Evolutionary conservation across 2,329 filamentous ascomycete species (phyloP), one percentile per base, ranked within the genome.

Genomic region (Aureobasidium sp.): DNA sequence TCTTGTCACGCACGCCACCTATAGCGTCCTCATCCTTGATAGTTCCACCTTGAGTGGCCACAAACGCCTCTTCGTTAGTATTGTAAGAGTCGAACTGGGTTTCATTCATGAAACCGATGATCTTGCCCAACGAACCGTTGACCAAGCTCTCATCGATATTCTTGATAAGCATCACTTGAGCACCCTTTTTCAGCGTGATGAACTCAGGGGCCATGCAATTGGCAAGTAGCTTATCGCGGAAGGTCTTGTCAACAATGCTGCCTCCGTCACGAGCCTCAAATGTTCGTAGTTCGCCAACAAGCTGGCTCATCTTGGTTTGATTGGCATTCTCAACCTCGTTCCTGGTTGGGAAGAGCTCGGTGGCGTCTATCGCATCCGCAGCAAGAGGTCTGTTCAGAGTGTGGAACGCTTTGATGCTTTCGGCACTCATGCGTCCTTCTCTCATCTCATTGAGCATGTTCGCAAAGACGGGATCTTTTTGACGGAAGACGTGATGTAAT

Each of bases 161-260:
- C 70, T 98, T 98, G 76, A 98, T 96, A n/a, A 98, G 75, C 93
- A 98, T 98, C 39, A 98, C 94, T 66, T 98, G 94, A 0, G 93
- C 88, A 8, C 90, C 88, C 58, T 93, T 85, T 68, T 96, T 97
- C 25, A 98, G 72, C 29, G 86, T 81, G 17, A 98, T 80, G 0
- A 71, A 65, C 61, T 85, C 85, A 0, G 93, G 90, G 0, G 93
- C 90, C 87, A 98, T 96, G 81, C 94, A 95, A 64, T 91, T 95
- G 5, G 79, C 70, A 5, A 98, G 74, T 0, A 97, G 70, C 64
- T 83, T 90, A 40, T 95, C 89, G 27, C 88, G 84, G 32, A 85
- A 69, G 1, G 74, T 70, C 16, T 77, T 76, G 59, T 95, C 88
- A 30, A 70, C 69, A 22, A 85, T 79, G 0, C 76, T 74, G 35